These are phyloP conservation scores for Wickerhamomyces bisporus DNA, from an alignment of 805 yeast species.

Conservation along the genomic window DNA sequence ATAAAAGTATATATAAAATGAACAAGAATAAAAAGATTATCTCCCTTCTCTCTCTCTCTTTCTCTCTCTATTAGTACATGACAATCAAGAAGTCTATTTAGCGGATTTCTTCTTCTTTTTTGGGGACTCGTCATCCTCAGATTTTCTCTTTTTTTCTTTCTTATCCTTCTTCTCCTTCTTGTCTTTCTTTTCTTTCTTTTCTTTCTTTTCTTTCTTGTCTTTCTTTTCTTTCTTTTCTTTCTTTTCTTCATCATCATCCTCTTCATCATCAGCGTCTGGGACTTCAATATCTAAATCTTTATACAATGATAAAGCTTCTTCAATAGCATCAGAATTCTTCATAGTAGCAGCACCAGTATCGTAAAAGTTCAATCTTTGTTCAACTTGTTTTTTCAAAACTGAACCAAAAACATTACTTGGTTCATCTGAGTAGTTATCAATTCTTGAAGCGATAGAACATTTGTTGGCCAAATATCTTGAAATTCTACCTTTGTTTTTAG, in stretches of 20 bases:
- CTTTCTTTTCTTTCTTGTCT: conserved; percentile 40
- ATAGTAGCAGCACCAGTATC: conserved; percentile 96
- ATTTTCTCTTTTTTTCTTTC: conserved; percentile 42
- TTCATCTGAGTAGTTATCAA: conserved; percentile 93
- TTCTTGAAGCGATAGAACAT: conserved; percentile 98
- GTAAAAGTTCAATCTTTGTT: conserved; percentile 93
- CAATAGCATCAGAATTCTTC: conserved; percentile 92
- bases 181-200: conserved; percentile 43
- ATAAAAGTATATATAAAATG: conserved; percentile 1
- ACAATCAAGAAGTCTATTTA: conserved; percentile 7
- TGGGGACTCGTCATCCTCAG: conserved; percentile 28
- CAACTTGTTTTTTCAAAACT: conserved; percentile 92
- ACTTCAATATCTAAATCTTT: conserved; percentile 41
- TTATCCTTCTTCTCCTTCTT: conserved; percentile 48
- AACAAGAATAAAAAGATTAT: not conserved
- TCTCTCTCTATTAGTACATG: conserved; percentile 10
- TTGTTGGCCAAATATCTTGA: conserved; percentile 98
- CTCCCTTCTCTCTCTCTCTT: not conserved
- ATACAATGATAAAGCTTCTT: conserved; percentile 75
- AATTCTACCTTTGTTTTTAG: conserved; percentile 98
- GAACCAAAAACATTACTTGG: conserved; percentile 88
- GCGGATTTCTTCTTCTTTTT: conserved; percentile 32
- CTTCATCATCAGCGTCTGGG: conserved; percentile 31
- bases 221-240: conserved; percentile 24
- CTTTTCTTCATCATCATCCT: conserved; percentile 27